Conservation (phyloP, 2,329 filamentous ascomycete species). For the Dothistroma pini region DNA sequence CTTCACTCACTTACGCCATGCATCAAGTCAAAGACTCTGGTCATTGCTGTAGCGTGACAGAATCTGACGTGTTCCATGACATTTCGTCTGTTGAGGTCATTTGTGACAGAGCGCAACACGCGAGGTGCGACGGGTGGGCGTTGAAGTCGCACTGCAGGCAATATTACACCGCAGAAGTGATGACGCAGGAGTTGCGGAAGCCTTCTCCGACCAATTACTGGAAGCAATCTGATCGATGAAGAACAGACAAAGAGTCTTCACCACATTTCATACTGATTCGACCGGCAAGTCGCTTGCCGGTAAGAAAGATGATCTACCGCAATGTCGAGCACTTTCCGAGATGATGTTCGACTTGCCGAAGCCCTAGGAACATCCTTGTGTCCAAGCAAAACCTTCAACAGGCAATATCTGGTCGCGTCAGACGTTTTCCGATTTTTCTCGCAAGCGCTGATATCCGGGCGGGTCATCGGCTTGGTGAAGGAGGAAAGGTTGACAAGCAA, state of each 20-base stretch:
- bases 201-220: background rate
- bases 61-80: background rate
- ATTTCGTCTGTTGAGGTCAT: background rate
- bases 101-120: background rate
- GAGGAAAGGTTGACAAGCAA: background rate
- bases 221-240: background rate
- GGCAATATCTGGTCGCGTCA: background rate
- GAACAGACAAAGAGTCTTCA: background rate
- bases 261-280: too few species aligned
- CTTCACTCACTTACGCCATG: too few species aligned
- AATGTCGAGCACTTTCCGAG: background rate
- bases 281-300: background rate
- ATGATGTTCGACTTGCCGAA: background rate
- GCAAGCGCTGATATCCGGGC: background rate
- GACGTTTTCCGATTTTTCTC: background rate
- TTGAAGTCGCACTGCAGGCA: background rate
- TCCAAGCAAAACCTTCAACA: background rate
- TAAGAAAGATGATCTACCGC: background rate
- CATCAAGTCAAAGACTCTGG: too few species aligned
- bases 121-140: background rate
- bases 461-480: background rate
- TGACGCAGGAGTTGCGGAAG: background rate
- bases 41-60: background rate
- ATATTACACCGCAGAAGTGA: background rate
- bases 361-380: background rate